Percentiles rank a stretch among this genome's conserved stretches.
Evolutionary conservation across 2,329 filamentous ascomycete species (phyloP).

Genomic region (Chaetomium olivaceum): DNA sequence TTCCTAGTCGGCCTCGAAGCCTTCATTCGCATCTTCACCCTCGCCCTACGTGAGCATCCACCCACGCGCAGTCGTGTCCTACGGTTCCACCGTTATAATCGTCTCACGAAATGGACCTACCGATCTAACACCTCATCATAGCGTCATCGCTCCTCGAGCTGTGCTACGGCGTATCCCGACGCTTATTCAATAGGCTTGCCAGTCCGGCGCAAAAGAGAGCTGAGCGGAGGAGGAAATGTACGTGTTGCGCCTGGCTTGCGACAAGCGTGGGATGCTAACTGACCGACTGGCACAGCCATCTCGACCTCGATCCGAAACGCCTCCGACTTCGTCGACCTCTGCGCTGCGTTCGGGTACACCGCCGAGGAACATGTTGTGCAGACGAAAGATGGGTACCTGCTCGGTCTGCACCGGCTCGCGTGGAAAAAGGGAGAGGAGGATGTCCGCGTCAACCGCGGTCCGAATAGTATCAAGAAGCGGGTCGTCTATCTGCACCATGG

Average conservation of each 20-base stretch:
- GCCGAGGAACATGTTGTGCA: slow-evolving; percentile 96
- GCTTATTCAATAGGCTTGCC: slow-evolving; percentile 77
- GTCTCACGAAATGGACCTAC: background rate
- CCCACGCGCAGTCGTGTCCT: background rate
- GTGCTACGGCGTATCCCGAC: slow-evolving; percentile 79
- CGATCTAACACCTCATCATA: slow-evolving; percentile 41
- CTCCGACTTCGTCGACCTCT: slow-evolving; percentile 92
- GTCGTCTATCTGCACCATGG: slow-evolving; percentile 95
- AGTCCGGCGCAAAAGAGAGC: slow-evolving; percentile 68
- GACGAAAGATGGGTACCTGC: slow-evolving; percentile 88
- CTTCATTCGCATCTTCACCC: slow-evolving; percentile 79
- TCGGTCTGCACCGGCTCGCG: slow-evolving; percentile 84
- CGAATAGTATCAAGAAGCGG: slow-evolving; percentile 70
- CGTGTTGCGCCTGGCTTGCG: slow-evolving; percentile 27
- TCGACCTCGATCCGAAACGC: slow-evolving; percentile 81
- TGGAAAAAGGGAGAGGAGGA: slow-evolving; percentile 81
- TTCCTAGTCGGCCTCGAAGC: slow-evolving; percentile 79
- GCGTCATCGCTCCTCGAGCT: slow-evolving; percentile 78
- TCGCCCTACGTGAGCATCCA: slow-evolving; percentile 73
- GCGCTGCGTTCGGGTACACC: slow-evolving; percentile 84
- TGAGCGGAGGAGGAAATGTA: slow-evolving; percentile 66
- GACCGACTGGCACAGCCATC: slow-evolving; percentile 53
- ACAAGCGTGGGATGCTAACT: slow-evolving; percentile 1
- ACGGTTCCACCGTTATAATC: background rate
- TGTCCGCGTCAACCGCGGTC: slow-evolving; percentile 72